These are phyloP conservation scores for Elaphomyces granulatus DNA, from an alignment of 495 filamentous ascomycete genomes.

Conservation along the genomic window DNA sequence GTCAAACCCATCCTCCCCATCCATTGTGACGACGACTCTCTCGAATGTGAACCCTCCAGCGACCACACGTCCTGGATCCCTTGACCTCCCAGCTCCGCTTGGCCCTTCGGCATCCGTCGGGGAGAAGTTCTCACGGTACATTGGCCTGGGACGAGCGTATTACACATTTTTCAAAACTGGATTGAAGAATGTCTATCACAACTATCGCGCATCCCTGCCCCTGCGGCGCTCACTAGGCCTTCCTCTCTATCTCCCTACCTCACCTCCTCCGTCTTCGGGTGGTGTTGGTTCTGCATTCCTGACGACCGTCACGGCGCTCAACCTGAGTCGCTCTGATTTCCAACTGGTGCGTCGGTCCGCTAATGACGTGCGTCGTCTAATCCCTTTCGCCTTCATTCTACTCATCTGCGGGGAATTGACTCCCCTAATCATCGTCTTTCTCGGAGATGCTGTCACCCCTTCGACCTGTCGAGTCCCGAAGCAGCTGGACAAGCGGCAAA, in stretches of 20 bases:
- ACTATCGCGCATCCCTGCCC: constrained; percentile 30
- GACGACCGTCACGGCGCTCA: constrained; percentile 11
- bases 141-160: constrained; percentile 31
- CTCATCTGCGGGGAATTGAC: constrained; percentile 74
- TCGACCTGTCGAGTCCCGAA: constrained; percentile 65
- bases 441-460: constrained; percentile 57
- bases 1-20: constrained; percentile 8
- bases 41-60: constrained; percentile 23
- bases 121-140: constrained; percentile 24
- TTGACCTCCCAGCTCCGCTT: constrained; percentile 16
- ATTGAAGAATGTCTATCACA: constrained; percentile 49
- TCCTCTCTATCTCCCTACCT: constrained; percentile 20
- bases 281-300: constrained; percentile 11
- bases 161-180: constrained; percentile 78
- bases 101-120: constrained; percentile 9
- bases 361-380: constrained; percentile 59
- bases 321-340: constrained; percentile 43
- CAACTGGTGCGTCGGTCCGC: constrained; percentile 49
- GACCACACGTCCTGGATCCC: constrained; percentile 24
- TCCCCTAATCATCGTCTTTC: constrained; percentile 53
- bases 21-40: constrained; percentile 7
- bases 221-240: constrained; percentile 21
- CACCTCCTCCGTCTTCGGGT: constrained; percentile 11
- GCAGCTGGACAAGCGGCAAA: constrained; percentile 47
- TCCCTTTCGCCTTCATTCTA: constrained; percentile 57